Conservation (phyloP, 2,329 filamentous ascomycete genomes). For the Periconia macrospinosa region DNA sequence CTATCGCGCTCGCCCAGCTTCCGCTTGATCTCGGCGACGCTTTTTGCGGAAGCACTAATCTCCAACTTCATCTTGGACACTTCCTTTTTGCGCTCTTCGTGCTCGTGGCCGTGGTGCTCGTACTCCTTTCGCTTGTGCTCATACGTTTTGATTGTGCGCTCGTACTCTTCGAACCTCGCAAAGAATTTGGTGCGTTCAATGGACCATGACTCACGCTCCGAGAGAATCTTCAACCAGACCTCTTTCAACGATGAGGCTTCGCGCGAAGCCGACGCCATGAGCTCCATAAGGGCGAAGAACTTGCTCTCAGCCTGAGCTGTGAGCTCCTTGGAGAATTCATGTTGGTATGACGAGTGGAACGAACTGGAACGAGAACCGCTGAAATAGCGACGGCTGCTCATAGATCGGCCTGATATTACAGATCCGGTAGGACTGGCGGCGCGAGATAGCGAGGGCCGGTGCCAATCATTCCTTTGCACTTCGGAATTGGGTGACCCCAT, state of each 20-base stretch:
- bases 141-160: conserved; percentile 15
- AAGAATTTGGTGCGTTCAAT: conserved; percentile 23
- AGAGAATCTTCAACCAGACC: conserved; percentile 25
- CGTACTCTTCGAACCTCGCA: conserved; percentile 21
- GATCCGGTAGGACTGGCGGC: conserved; percentile 11
- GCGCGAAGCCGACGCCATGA: conserved; percentile 27
- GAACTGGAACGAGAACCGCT: conserved; percentile 20
- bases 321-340: conserved; percentile 27
- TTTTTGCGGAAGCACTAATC: conserved; percentile 19
- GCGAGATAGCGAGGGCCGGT: background rate
- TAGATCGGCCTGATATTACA: conserved; percentile 3
- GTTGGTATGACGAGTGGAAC: conserved; percentile 26
- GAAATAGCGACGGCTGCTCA: conserved; percentile 16
- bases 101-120: conserved; percentile 22
- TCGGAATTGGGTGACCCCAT: background rate
- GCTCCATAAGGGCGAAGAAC: conserved; percentile 32
- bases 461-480: background rate
- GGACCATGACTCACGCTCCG: conserved; percentile 27
- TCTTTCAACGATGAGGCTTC: conserved; percentile 28
- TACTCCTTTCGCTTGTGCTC: conserved; percentile 27
- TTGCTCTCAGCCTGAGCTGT: conserved; percentile 26
- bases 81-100: conserved; percentile 22
- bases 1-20: conserved; percentile 23
- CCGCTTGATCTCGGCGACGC: conserved; percentile 25
- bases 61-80: conserved; percentile 25